phyloP scores from a whole-genome alignment of 768 basidiomycete genomes.

The Leccinum barrowsii region DNA sequence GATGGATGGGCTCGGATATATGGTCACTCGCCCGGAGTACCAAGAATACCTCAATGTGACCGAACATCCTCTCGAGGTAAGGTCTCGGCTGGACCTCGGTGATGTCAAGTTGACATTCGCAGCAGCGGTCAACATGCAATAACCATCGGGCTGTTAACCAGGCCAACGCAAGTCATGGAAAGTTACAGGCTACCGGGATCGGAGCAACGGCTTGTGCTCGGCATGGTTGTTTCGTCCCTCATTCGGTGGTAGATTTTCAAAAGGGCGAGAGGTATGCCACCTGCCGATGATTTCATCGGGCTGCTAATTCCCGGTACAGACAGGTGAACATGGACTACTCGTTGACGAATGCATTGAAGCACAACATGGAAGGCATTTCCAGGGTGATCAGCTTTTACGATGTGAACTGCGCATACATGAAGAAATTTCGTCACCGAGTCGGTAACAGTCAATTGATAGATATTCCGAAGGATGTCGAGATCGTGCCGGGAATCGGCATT shows the following conservation, averaged over 20 bases:
- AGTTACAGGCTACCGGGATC: not conserved
- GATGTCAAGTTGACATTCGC: not conserved
- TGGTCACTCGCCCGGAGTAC: not conserved
- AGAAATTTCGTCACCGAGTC: not conserved
- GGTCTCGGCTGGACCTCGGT: not conserved
- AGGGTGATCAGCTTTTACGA: not conserved
- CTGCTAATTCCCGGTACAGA: not conserved
- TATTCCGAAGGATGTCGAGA: not conserved
- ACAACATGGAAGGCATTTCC: not conserved
- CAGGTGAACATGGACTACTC: slow-evolving; percentile 15
- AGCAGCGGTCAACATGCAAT: not conserved
- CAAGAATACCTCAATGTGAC: not conserved
- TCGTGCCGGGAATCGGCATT: slow-evolving; percentile 18
- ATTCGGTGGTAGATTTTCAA: slow-evolving; percentile 31
- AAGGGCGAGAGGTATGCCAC: slow-evolving; percentile 16
- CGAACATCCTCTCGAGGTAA: not conserved
- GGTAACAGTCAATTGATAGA: not conserved
- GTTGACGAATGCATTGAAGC: not conserved
- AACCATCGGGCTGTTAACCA: not conserved
- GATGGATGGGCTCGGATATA: not conserved
- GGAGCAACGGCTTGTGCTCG: not conserved
- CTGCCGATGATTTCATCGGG: not conserved
- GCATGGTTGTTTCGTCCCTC: slow-evolving; percentile 21
- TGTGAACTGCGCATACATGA: slow-evolving; percentile 10
- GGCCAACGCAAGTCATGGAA: not conserved